phyloP scores from a whole-genome alignment of 1,284 basidiomycete genomes.

The Ustilago sp. region DNA sequence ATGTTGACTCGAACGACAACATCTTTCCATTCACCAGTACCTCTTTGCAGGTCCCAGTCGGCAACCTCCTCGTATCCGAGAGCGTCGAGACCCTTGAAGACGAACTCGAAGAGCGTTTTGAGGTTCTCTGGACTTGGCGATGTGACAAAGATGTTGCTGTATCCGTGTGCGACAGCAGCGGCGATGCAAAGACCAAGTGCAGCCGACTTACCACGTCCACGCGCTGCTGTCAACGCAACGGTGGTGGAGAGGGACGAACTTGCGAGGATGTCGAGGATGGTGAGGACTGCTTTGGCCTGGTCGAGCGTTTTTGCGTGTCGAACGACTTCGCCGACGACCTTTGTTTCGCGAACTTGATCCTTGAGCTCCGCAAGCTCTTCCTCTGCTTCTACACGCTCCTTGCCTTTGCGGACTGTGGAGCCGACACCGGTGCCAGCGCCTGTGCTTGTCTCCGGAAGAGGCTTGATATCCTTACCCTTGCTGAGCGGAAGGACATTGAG shows the following conservation, averaged over 20 bases:
- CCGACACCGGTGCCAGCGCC: conserved; percentile 57
- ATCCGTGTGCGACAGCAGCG: conserved; percentile 91
- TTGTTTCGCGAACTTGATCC: conserved; percentile 82
- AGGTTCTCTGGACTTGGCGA: conserved; percentile 97
- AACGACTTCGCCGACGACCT: conserved; percentile 88
- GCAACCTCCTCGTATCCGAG: conserved; percentile 97
- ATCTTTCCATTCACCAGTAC: conserved; percentile 95
- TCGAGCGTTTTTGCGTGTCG: conserved; percentile 93
- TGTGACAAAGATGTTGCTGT: conserved; percentile 98
- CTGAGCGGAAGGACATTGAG: conserved; percentile 97
- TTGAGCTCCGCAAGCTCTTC: conserved; percentile 84
- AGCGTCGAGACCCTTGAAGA: conserved; percentile 95
- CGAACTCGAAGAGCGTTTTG: conserved; percentile 96
- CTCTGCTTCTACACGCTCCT: conserved; percentile 72
- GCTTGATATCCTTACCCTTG: conserved; percentile 90
- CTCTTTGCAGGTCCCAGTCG: conserved; percentile 95
- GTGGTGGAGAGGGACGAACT: conserved; percentile 82
- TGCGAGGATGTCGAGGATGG: conserved; percentile 66
- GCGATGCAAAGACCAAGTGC: conserved; percentile 93
- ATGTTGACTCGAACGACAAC: conserved; percentile 96
- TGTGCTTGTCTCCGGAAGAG: conserved; percentile 74
- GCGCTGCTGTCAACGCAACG: conserved; percentile 90
- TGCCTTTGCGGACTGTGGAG: conserved; percentile 72
- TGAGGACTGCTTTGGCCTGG: conserved; percentile 73
- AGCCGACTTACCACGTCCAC: conserved; percentile 97